These are phyloP conservation scores for Parascedosporium putredinis DNA, from an alignment of 2,329 filamentous ascomycete genomes.

Conservation along the genomic window DNA sequence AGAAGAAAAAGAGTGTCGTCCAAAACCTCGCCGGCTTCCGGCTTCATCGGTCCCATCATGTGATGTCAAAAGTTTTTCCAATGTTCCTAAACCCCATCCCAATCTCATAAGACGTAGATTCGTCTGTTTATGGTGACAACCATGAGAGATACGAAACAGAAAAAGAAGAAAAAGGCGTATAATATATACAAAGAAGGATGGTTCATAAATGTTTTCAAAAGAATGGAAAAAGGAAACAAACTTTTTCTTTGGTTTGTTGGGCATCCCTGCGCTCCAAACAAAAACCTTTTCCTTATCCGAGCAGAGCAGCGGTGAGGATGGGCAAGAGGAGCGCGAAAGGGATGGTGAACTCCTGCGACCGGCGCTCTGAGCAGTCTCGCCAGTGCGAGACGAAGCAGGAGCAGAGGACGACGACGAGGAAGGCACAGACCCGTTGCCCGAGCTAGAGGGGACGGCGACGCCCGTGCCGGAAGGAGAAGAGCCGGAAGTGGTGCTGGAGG, in stretches of 20 bases:
- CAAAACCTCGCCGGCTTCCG: not conserved
- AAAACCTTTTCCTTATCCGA: not conserved
- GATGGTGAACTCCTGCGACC: slow-evolving; percentile 1
- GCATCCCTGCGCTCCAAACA: not conserved
- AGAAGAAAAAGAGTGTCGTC: slow-evolving; percentile 2
- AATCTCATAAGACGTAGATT: not conserved
- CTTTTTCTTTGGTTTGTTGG: not conserved
- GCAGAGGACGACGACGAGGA: not conserved
- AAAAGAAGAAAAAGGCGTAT: not conserved
- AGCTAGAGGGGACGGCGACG: not conserved
- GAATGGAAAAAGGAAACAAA: not conserved
- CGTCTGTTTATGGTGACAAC: not conserved
- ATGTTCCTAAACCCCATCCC: not conserved
- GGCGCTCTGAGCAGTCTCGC: not conserved
- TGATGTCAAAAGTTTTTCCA: too few species aligned
- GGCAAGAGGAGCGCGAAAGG: slow-evolving; percentile 1
- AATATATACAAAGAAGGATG: slow-evolving; percentile 5
- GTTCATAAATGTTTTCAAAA: too few species aligned
- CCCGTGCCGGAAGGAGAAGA: not conserved
- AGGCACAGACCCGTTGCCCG: not conserved
- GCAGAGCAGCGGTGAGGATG: not conserved
- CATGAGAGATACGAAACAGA: not conserved
- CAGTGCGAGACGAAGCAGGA: not conserved
- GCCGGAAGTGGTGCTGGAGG: not conserved
- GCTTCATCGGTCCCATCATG: not conserved